Conservation (phyloP, 495 filamentous ascomycete genomes). For the Annulohypoxylon moriforme region DNA sequence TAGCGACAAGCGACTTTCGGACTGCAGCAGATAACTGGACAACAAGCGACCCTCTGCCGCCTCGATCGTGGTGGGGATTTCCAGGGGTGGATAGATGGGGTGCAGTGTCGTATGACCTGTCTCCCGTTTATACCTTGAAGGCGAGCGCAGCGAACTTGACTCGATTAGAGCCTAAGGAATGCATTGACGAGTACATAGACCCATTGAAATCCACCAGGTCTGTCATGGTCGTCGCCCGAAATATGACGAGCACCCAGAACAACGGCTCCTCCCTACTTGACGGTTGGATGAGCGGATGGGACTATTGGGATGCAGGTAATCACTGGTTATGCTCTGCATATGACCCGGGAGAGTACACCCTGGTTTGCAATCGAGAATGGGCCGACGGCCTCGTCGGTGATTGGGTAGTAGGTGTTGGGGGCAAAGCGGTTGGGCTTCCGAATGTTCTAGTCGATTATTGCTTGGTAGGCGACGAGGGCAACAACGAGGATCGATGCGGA, state of each 20-base stretch:
- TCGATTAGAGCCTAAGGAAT: neutral
- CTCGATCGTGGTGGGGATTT: neutral
- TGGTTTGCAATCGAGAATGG: neutral
- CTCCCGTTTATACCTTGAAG: neutral
- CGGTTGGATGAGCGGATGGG: neutral
- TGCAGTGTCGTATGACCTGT: neutral
- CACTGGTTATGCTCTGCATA: neutral
- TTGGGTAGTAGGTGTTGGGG: neutral
- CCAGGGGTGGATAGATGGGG: neutral
- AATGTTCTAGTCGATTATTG: neutral
- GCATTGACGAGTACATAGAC: neutral
- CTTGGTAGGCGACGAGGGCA: neutral
- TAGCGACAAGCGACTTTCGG: neutral
- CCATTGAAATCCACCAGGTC: neutral
- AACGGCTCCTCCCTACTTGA: neutral
- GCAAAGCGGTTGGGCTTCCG: neutral
- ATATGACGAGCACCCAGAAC: neutral
- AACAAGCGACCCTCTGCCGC: neutral
- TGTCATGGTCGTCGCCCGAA: neutral
- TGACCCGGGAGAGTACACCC: neutral
- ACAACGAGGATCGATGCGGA: neutral
- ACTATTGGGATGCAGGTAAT: neutral
- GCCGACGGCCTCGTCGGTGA: neutral
- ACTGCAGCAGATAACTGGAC: neutral
- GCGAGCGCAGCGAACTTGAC: neutral